phyloP scores from a whole-genome alignment of 768 basidiomycete species.

The Pholiota microspora region DNA sequence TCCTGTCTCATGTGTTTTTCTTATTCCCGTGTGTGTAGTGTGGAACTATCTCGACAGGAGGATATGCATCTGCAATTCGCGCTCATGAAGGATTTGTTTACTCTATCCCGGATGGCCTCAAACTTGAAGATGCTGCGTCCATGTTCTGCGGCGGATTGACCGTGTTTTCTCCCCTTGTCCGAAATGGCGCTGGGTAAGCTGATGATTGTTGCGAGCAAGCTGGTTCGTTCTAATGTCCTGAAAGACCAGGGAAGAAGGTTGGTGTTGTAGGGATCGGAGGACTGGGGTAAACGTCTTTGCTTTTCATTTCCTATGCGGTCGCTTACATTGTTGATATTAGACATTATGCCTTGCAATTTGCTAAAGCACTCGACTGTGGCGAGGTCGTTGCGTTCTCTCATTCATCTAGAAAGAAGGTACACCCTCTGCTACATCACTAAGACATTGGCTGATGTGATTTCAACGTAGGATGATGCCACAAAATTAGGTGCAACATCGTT shows the following conservation, averaged over 20 bases:
- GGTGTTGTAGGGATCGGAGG: constrained; percentile 69
- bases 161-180: constrained; percentile 56
- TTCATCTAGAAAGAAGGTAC: constrained; percentile 41
- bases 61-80: constrained; percentile 47
- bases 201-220: not conserved
- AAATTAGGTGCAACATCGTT: constrained; percentile 57
- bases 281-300: constrained; percentile 33
- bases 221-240: constrained; percentile 4
- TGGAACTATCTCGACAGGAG: constrained; percentile 39
- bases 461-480: constrained; percentile 43
- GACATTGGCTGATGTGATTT: no score
- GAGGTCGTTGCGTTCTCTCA: constrained; percentile 58
- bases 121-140: constrained; percentile 54
- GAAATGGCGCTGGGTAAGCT: constrained; percentile 42
- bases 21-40: not conserved
- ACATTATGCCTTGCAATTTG: constrained; percentile 34
- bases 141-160: constrained; percentile 69
- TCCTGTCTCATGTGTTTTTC: not conserved
- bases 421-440: no score
- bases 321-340: constrained; percentile 14
- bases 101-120: constrained; percentile 52
- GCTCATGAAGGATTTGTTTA: constrained; percentile 55
- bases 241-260: constrained; percentile 60
- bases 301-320: not conserved
- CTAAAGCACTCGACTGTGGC: constrained; percentile 51